These are phyloP conservation scores for Halteria grandinella DNA, from an alignment of 73 alveolate species.

Conservation along the genomic window DNA sequence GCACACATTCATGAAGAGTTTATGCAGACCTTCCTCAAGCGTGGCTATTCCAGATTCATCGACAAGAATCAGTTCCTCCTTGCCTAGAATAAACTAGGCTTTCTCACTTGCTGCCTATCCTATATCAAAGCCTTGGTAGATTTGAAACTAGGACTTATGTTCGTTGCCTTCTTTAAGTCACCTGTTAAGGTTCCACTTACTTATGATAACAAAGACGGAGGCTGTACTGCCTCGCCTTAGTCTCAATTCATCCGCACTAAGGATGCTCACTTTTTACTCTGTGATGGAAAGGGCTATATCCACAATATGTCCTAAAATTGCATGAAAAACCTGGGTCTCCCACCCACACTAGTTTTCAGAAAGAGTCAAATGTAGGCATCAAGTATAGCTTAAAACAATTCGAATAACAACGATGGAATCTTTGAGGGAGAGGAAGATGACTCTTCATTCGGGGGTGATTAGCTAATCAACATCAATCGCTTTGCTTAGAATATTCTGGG, in stretches of 20 bases:
- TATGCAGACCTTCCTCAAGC: constrained; percentile 16
- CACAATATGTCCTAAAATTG: constrained; percentile 45
- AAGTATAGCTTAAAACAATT: too few species aligned
- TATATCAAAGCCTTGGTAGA: constrained; percentile 45
- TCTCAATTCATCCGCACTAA: constrained; percentile 20
- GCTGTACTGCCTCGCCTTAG: too few species aligned
- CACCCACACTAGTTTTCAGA: constrained; percentile 46
- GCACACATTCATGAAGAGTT: constrained; percentile 44
- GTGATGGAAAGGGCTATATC: constrained; percentile 32
- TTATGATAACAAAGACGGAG: background rate
- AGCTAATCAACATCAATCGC: constrained; percentile 12
- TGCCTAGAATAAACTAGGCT: constrained; percentile 13
- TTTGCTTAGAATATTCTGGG: constrained; percentile 37
- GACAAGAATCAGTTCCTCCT: constrained; percentile 15
- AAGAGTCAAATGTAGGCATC: too few species aligned
- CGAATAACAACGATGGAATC: too few species aligned
- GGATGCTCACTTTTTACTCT: constrained; percentile 54
- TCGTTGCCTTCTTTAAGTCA: constrained; percentile 27
- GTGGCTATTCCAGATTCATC: constrained; percentile 47
- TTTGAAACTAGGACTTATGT: constrained; percentile 44
- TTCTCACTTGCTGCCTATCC: constrained; percentile 26
- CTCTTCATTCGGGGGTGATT: too few species aligned
- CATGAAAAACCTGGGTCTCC: constrained; percentile 52
- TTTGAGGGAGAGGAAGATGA: too few species aligned
- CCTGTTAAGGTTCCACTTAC: constrained; percentile 52